These are phyloP conservation scores for Cryphonectria japonica DNA, from an alignment of 2,329 filamentous ascomycete genomes.

Conservation along the genomic window DNA sequence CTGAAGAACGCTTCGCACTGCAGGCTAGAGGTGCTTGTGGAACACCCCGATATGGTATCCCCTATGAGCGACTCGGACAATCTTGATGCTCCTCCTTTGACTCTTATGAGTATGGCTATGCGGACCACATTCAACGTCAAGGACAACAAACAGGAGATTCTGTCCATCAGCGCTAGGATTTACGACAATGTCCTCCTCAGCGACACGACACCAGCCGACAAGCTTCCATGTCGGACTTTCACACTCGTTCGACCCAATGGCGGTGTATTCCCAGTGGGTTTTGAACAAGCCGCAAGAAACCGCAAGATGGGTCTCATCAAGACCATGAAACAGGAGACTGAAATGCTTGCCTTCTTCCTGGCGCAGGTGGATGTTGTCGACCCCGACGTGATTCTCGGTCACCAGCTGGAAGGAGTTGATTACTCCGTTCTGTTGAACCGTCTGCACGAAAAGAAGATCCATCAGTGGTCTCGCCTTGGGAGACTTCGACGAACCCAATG, in stretches of 20 bases:
- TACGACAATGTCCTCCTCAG: slow-evolving; percentile 88
- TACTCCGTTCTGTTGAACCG: slow-evolving; percentile 89
- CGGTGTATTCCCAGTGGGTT: slow-evolving; percentile 79
- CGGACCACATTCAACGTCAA: slow-evolving; percentile 87
- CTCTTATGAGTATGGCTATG: slow-evolving; percentile 92
- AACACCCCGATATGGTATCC: slow-evolving; percentile 76
- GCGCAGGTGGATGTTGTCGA: slow-evolving; percentile 87
- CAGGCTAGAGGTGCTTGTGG: slow-evolving; percentile 86
- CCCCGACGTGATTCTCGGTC: slow-evolving; percentile 90
- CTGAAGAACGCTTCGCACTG: slow-evolving; percentile 96
- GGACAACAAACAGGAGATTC: slow-evolving; percentile 94
- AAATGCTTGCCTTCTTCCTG: slow-evolving; percentile 85
- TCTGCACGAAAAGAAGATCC: slow-evolving; percentile 86
- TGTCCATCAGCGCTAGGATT: slow-evolving; percentile 87
- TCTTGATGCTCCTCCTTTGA: slow-evolving; percentile 82
- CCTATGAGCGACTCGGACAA: slow-evolving; percentile 77
- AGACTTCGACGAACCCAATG: slow-evolving; percentile 81
- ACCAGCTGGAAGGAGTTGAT: slow-evolving; percentile 96
- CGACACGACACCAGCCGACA: slow-evolving; percentile 86
- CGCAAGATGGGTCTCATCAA: slow-evolving; percentile 78
- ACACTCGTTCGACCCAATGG: slow-evolving; percentile 85
- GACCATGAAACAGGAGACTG: slow-evolving; percentile 80
- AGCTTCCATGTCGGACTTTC: slow-evolving; percentile 86
- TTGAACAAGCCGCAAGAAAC: slow-evolving; percentile 74
- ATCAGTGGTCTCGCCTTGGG: slow-evolving; percentile 92